Evolutionary conservation across 1,284 basidiomycete genomes (phyloP).

Genomic region (Takashimella koratensis): DNA sequence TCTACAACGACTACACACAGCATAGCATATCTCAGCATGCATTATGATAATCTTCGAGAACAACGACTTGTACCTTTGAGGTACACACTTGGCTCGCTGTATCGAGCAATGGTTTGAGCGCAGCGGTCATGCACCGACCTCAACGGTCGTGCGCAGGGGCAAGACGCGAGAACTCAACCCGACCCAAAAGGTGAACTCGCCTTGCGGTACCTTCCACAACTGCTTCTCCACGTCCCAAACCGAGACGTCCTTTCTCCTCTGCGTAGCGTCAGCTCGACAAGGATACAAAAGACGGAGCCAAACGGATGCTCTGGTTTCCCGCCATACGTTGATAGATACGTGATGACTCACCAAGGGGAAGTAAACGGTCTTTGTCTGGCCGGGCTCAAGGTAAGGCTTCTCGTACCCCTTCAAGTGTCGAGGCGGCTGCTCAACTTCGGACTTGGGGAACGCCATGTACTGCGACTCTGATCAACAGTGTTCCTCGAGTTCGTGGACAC

Average conservation of each 20-base stretch:
- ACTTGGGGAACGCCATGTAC: conserved; percentile 49
- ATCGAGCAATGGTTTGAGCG: too few species aligned
- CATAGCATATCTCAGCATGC: too few species aligned
- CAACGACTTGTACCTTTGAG: too few species aligned
- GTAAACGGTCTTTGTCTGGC: conserved; percentile 33
- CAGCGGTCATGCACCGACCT: background rate
- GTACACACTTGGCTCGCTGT: too few species aligned
- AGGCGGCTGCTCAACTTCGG: conserved; percentile 44
- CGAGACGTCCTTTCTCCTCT: conserved; percentile 50
- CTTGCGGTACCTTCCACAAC: conserved; percentile 44
- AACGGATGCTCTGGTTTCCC: too few species aligned
- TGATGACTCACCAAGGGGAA: conserved; percentile 42
- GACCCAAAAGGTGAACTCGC: conserved; percentile 39
- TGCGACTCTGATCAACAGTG: conserved; percentile 8
- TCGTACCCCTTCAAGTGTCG: conserved; percentile 45
- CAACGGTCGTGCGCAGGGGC: background rate
- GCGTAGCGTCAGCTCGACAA: too few species aligned
- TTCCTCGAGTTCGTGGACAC: background rate
- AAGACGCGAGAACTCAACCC: conserved; percentile 44
- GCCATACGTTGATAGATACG: too few species aligned
- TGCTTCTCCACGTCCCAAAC: conserved; percentile 48
- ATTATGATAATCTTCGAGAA: too few species aligned
- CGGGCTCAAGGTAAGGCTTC: conserved; percentile 41
- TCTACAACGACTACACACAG: too few species aligned
- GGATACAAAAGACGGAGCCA: background rate